These are phyloP conservation scores for Thozetella sp. DNA, from an alignment of 495 filamentous ascomycete genomes.

Conservation along the genomic window DNA sequence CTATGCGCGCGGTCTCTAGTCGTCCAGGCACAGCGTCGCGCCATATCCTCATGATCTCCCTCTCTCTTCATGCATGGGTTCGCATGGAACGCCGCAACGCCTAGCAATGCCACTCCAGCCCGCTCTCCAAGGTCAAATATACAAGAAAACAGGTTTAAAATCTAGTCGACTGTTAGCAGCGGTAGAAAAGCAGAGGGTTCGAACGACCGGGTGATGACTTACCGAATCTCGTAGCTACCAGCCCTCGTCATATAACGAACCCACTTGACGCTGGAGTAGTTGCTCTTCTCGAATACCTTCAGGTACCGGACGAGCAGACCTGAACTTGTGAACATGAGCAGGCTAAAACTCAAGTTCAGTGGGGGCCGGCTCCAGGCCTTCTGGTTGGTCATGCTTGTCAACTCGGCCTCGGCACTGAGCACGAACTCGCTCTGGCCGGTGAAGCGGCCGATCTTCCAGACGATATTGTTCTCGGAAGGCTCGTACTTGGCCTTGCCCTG, in stretches of 20 bases:
- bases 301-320: slow-evolving; percentile 92
- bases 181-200: neutral
- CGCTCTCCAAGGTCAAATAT: neutral
- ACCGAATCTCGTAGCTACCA: slow-evolving; percentile 80
- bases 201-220: slow-evolving; percentile 10
- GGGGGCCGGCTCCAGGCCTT: slow-evolving; percentile 97
- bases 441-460: slow-evolving; percentile 98
- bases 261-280: slow-evolving; percentile 99
- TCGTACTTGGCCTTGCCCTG: slow-evolving; percentile 99
- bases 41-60: neutral
- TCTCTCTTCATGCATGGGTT: neutral
- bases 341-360: slow-evolving; percentile 84
- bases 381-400: slow-evolving; percentile 97
- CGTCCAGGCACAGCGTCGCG: neutral
- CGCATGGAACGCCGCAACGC: neutral
- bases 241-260: slow-evolving; percentile 99
- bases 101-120: neutral
- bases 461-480: slow-evolving; percentile 94
- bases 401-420: slow-evolving; percentile 86
- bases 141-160: neutral
- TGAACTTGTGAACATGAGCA: slow-evolving; percentile 97
- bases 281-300: slow-evolving; percentile 99
- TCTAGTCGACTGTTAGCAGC: neutral
- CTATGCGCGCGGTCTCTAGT: neutral
- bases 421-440: slow-evolving; percentile 95